A percentile compares a stretch with the other conserved stretches of the same genome.
These are phyloP conservation scores for Pichia insulana DNA, from an alignment of 805 yeast species.

Conservation along the genomic window DNA sequence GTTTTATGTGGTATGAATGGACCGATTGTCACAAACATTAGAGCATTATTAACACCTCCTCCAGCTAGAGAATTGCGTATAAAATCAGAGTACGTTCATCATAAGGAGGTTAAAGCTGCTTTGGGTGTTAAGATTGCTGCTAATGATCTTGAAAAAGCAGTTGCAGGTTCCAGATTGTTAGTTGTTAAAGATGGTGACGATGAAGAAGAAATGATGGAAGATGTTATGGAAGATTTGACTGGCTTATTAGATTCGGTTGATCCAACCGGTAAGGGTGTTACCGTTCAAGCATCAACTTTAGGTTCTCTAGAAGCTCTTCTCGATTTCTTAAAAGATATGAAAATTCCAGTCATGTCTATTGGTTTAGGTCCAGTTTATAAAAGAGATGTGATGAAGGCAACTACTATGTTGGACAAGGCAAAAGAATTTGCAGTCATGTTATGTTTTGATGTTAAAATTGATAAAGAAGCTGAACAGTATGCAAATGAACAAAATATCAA, in stretches of 20 bases:
- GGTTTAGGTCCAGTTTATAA: conserved; percentile 97
- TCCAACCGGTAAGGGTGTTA: conserved; percentile 91
- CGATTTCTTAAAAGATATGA: conserved; percentile 96
- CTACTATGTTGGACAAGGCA: conserved; percentile 94
- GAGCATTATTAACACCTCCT: conserved; percentile 96
- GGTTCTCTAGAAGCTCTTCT: conserved; percentile 96
- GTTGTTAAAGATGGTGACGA: conserved; percentile 97
- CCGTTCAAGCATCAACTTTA: conserved; percentile 95
- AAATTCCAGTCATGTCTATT: conserved; percentile 97
- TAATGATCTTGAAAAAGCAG: conserved; percentile 94
- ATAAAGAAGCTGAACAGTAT: conserved; percentile 96
- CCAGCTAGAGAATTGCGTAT: conserved; percentile 93
- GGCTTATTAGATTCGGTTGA: conserved; percentile 93
- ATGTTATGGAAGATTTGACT: conserved; percentile 96
- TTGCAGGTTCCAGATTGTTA: conserved; percentile 93
- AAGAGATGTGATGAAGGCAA: conserved; percentile 96
- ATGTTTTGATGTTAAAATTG: conserved; percentile 95
- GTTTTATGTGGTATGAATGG: conserved; percentile 98
- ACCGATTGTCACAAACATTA: conserved; percentile 90
- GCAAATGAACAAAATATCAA: conserved; percentile 89
- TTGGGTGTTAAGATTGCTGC: conserved; percentile 98
- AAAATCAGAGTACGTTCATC: conserved; percentile 94
- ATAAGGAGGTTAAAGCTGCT: conserved; percentile 97
- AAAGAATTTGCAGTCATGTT: conserved; percentile 96
- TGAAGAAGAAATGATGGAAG: conserved; percentile 95